Base-by-base conservation (phyloP, 1,139 yeast species). In the Geotrichum histeridarum region DNA sequence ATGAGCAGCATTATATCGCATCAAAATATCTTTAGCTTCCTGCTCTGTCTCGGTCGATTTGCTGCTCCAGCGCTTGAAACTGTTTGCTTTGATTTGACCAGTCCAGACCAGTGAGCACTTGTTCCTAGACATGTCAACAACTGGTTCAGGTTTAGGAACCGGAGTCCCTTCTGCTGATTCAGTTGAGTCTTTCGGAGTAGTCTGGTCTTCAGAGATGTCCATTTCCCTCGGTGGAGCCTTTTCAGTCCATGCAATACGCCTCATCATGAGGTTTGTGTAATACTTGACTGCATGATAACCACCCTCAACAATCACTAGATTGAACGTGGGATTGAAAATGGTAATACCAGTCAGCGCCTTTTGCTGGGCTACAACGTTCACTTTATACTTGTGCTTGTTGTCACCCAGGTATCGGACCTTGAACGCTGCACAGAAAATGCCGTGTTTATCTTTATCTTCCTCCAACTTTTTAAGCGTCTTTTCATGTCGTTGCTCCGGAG, bases 311-410 rank as follows among this genome's bases (percentile, higher is more conserved):
- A 88, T 74, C 0, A 91, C 77, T 50, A 90, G 66, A 50, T 79
- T 80, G 61, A 81, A 78, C 1, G 76, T 76, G 0, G 73, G 70
- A 41, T 70, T 65, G 27, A 78, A 59, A 8, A 76, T 65, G 6
- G 80, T 69, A 35, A 84, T 73, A 0, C 98, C 98, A 8, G 72
- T 73, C 36, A 91, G 70, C 8, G 77, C 79, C 57, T 82, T 67
- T 64, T 90, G 94, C 60, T 81, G 81, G 2, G 96, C 95, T 69
- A 88, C 90, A 57, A 79, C 80, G 62, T 86, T 90, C 18, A 90
- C 76, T 65, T 89, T 89, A 69, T 75, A 89, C 46, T 79, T 72
- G 60, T 87, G 88, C 59, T 83, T 82, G 0, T 86, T 84, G 65
- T 84, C 84, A 0, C 73, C 73, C 27, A 88, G 69, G 38, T 49